Base-by-base conservation (phyloP, 257 asterid genomes). In the Solanum habrochaites region DNA sequence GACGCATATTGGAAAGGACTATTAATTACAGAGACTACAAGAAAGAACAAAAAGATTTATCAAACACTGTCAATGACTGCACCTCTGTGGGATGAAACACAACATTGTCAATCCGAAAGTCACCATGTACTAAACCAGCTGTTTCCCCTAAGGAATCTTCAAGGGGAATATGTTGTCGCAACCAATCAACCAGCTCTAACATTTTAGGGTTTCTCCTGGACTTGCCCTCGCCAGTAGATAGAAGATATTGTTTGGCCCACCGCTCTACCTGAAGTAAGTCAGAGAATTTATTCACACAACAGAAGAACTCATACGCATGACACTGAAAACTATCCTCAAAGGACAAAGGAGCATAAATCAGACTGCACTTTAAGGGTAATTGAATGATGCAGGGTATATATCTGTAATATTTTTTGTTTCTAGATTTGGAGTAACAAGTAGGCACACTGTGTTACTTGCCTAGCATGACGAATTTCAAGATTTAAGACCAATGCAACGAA, bases 41-140 rank as follows among this genome's bases (percentile, higher is more conserved):
- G 86, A 20, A 72, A 73, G 43, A 81, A 81, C 11, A 15, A 11
- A 81, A 49, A 2, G 86, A 82, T 18, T 29, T 8, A 15, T 52
- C 39, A 77, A 75, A 80, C 56, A 23, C 2, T 69, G 62, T 25
- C 74, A 87, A 87, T 85, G 66, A 88, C 90, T 87, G 87, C 85
- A 95, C 99, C 98, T 96, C 98, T 39, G 90, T 93, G 78, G 99
- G 99, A 93, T 97, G 99, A 94, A 97, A 96, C 32, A 97, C 98
- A 88, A 97, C 88, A 90, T 97, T 97, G 93, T 97, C 99, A 18
- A 97, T 90, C 85, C 98, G 97, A 91, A 94, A 97, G 90, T 97
- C 99, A 11, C 99, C 99, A 87, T 97, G 99, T 86, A 97, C 99
- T 88, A 97, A 90, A 88, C 99, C 99, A 18, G 98, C 91, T 37